Evolutionary conservation across 73 alveolate species (phyloP), one percentile per base, ranked within the genome.

Genomic region (Symbiodinium natans): DNA sequence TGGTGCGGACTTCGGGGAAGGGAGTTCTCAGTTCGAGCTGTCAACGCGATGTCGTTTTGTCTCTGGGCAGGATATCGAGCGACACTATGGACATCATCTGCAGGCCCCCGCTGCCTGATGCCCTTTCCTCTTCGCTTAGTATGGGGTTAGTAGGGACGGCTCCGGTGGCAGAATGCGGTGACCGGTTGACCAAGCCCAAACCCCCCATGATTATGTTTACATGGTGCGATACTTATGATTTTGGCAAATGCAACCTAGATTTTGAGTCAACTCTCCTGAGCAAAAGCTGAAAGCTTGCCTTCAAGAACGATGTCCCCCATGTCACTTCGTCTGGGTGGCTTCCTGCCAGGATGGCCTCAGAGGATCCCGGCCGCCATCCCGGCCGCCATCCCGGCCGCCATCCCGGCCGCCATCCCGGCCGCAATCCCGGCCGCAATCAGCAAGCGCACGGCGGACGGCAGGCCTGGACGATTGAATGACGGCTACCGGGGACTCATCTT

Each of bases 311-410:
- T n/a, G n/a, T n/a, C n/a, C n/a, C n/a, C n/a, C n/a, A n/a, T n/a
- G n/a, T n/a, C n/a, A n/a, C n/a, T n/a, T n/a, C n/a, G n/a, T n/a
- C n/a, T n/a, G n/a, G n/a, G n/a, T n/a, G n/a, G n/a, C n/a, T n/a
- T n/a, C n/a, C n/a, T n/a, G n/a, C n/a, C 77, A 63, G 77, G 77
- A 63, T 29, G 77, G 77, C 31, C 77, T 63, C 36, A 31, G 77
- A 63, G 77, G 77, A 63, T 63, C 77, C 31, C 77, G 77, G 15
- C 40, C 77, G 77, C 77, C 77, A 29, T 63, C 77, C 13, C 68
- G 68, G 29, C 68, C 68, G 21, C 68, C 13, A 27, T 52, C 68
- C 21, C 68, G 68, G 29, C 68, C 68, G 68, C n/a, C n/a, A 52
- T 52, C 68, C 21, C 68, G 68, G 29, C n/a, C 68, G 68, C 68